Conservation (phyloP, 352 stramenopile genomes). For the Blastocystis sp. region DNA sequence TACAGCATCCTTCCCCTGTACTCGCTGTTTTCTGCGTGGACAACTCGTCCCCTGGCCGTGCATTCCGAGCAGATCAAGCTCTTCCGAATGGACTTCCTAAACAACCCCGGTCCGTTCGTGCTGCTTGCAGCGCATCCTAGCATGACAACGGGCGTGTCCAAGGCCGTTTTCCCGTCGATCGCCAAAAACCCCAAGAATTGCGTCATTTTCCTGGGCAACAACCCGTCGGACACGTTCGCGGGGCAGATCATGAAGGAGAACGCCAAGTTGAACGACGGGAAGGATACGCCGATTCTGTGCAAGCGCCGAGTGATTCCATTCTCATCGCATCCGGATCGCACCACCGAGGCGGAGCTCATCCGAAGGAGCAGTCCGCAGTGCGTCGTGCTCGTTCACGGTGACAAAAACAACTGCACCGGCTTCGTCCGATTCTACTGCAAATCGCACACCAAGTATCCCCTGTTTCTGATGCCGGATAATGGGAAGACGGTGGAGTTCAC, state of each 20-base stretch:
- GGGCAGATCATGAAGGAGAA: constrained; percentile 39
- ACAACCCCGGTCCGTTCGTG: neutral
- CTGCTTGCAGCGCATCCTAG: constrained; percentile 3
- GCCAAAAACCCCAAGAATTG: constrained; percentile 26
- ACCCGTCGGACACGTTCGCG: constrained; percentile 17
- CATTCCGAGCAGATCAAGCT: constrained; percentile 10
- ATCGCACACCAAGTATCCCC: neutral
- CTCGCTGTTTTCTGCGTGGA: constrained; percentile 30
- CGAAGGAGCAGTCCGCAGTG: neutral
- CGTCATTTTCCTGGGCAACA: constrained; percentile 37
- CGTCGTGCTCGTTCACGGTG: constrained; percentile 51
- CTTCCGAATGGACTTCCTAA: constrained; percentile 31
- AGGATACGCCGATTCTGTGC: constrained; percentile 8
- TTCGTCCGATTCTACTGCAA: constrained; percentile 25
- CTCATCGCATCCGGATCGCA: constrained; percentile 54
- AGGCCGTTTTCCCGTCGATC: neutral
- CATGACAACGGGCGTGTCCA: constrained; percentile 51
- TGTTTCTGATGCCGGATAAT: constrained; percentile 49
- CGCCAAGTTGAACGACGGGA: neutral
- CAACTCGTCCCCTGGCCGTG: neutral
- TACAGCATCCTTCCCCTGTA: constrained; percentile 42
- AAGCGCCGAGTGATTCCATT: constrained; percentile 27
- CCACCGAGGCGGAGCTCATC: neutral
- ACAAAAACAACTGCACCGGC: constrained; percentile 30
- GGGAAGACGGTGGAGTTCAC: constrained; percentile 2